These are phyloP conservation scores for Hanseniaspora occidentalis DNA, from an alignment of 805 yeast species.

Conservation along the genomic window DNA sequence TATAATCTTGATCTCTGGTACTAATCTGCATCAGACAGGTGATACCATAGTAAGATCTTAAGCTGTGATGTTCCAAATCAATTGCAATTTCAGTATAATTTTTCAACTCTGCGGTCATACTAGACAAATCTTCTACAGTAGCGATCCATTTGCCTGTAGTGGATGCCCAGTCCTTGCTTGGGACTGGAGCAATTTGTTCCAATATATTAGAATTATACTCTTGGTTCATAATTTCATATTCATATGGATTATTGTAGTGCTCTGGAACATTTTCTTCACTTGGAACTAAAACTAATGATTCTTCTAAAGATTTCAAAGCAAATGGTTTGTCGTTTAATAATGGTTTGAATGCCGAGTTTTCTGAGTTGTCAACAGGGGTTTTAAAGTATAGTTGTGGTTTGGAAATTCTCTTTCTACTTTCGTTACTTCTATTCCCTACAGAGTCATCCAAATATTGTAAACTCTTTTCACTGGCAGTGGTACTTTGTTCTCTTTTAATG, in stretches of 20 bases:
- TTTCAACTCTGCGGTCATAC: constrained; percentile 42
- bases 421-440: background rate
- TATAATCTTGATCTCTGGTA: constrained; percentile 67
- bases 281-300: constrained; percentile 30
- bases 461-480: constrained; percentile 7
- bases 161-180: constrained; percentile 51
- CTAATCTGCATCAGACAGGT: constrained; percentile 91
- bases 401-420: constrained; percentile 9
- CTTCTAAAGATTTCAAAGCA: constrained; percentile 43
- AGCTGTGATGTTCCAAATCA: constrained; percentile 94
- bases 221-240: constrained; percentile 53
- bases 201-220: constrained; percentile 54
- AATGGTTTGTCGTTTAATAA: constrained; percentile 60
- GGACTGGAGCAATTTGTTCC: constrained; percentile 33
- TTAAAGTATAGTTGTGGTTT: constrained; percentile 65
- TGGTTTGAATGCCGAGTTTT: constrained; percentile 66
- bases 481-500: constrained; percentile 15
- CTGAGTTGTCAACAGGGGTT: constrained; percentile 53
- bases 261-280: constrained; percentile 33
- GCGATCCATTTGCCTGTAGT: constrained; percentile 66
- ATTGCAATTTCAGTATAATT: constrained; percentile 62
- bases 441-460: constrained; percentile 41
- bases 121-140: constrained; percentile 34
- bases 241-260: constrained; percentile 74
- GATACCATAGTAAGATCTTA: constrained; percentile 77